Evolutionary conservation across 2,329 filamentous ascomycete genomes (phyloP).

Genomic region (Teratosphaeria gauchensis): DNA sequence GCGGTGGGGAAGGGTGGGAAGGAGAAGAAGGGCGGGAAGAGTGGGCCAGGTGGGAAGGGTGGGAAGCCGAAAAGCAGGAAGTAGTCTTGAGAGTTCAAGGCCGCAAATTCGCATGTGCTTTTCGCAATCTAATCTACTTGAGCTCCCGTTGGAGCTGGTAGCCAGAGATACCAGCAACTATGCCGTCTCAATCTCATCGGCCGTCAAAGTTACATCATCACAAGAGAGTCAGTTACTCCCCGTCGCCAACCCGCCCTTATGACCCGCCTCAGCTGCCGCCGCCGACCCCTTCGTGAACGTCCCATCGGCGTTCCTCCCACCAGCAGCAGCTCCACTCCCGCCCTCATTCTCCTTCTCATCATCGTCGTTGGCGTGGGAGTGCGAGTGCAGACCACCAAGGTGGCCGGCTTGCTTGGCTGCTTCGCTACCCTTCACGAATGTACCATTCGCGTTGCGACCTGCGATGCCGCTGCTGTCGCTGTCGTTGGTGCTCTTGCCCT

Average conservation of each 20-base stretch:
- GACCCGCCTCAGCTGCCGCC: conserved; percentile 2
- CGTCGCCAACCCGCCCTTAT: conserved; percentile 1
- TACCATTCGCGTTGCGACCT: conserved; percentile 23
- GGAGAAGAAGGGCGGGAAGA: not conserved
- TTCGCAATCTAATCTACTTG: not conserved
- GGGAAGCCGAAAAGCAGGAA: not conserved
- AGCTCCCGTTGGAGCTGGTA: not conserved
- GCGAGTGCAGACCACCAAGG: conserved; percentile 12
- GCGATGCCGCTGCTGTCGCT: conserved; percentile 12
- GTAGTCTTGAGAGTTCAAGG: not conserved
- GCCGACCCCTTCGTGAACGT: conserved; percentile 2
- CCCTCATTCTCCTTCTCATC: conserved; percentile 4
- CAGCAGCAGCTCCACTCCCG: not conserved
- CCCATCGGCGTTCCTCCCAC: not conserved
- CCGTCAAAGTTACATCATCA: not conserved
- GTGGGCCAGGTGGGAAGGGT: not conserved
- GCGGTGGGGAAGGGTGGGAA: not conserved
- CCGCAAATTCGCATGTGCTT: not conserved
- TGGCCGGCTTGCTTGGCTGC: conserved; percentile 21
- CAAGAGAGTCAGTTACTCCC: not conserved
- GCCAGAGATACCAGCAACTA: no score
- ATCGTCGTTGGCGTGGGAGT: conserved; percentile 6
- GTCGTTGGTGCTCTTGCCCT: not conserved
- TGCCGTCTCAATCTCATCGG: not conserved
- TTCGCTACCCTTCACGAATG: conserved; percentile 19